These are phyloP conservation scores for Tagetes erecta DNA, from an alignment of 129 eudicot species.

Conservation along the genomic window DNA sequence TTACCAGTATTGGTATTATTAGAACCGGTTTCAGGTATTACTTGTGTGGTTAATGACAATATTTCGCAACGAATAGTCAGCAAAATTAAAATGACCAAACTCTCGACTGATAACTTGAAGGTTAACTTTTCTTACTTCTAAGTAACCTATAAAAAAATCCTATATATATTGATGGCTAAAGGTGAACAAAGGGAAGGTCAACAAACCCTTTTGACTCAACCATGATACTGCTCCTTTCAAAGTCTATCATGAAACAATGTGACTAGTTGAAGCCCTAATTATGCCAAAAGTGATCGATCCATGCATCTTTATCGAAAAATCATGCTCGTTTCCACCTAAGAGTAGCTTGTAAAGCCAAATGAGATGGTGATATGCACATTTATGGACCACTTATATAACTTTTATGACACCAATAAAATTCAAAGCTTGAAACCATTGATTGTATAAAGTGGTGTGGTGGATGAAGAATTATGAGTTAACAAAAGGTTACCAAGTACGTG, in stretches of 20 bases:
- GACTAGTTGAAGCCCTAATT: conserved; percentile 17
- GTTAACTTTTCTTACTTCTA: too few relatives aligned
- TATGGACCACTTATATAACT: conserved; percentile 45
- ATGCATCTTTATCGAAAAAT: conserved; percentile 32
- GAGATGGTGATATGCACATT: conserved; percentile 31
- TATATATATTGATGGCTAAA: too few relatives aligned
- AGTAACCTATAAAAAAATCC: too few relatives aligned
- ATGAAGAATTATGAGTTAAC: conserved; percentile 38
- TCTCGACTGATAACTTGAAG: too few relatives aligned
- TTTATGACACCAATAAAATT: conserved; percentile 43
- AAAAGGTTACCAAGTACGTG: conserved; percentile 39
- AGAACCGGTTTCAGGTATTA: too few relatives aligned
- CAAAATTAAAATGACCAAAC: too few relatives aligned
- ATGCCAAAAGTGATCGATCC: conserved; percentile 23
- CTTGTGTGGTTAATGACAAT: too few relatives aligned
- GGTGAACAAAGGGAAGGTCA: too few relatives aligned
- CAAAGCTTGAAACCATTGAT: conserved; percentile 44
- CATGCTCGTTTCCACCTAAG: conserved; percentile 36
- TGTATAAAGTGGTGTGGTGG: conserved; percentile 46
- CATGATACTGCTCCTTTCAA: too few relatives aligned
- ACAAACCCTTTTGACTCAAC: too few relatives aligned
- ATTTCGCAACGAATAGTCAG: too few relatives aligned
- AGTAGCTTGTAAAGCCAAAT: conserved; percentile 36
- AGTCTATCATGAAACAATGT: not conserved
- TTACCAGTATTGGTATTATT: too few relatives aligned